These are phyloP conservation scores for Talaromyces islandicus DNA, from an alignment of 2,329 filamentous ascomycete genomes.

Conservation along the genomic window DNA sequence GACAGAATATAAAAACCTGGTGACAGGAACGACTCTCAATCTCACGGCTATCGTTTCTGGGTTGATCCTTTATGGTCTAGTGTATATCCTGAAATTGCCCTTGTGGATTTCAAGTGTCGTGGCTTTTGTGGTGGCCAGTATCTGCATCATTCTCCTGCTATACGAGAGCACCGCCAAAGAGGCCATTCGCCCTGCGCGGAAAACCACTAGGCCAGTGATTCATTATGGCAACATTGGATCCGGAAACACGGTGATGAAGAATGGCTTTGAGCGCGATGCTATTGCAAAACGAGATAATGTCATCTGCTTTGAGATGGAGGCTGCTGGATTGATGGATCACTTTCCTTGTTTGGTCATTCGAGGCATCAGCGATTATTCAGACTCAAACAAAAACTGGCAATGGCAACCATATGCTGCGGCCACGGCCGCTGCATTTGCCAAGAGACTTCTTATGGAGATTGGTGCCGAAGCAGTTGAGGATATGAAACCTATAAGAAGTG, in stretches of 20 bases:
- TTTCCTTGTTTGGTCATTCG: slow-evolving; percentile 15
- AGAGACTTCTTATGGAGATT: too few relatives aligned
- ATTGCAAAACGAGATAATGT: slow-evolving; percentile 13
- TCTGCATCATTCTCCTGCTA: not conserved
- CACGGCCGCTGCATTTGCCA: too few relatives aligned
- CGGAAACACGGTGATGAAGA: slow-evolving; percentile 2
- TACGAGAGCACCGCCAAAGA: not conserved
- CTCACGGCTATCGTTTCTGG: too few relatives aligned
- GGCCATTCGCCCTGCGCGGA: not conserved
- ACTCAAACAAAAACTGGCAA: too few relatives aligned
- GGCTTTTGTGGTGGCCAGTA: not conserved
- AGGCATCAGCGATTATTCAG: too few relatives aligned
- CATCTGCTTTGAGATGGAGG: slow-evolving; percentile 16
- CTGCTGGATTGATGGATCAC: slow-evolving; percentile 7
- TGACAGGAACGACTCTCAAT: too few relatives aligned
- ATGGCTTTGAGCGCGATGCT: not conserved
- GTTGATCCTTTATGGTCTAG: too few relatives aligned
- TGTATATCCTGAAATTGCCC: not conserved
- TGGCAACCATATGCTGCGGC: too few relatives aligned
- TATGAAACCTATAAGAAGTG: too few relatives aligned
- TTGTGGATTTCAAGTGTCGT: not conserved
- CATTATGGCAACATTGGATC: slow-evolving; percentile 3
- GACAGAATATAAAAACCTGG: too few relatives aligned
- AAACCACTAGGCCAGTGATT: not conserved
- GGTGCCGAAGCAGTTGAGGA: too few relatives aligned